Conservation (phyloP, 2,329 filamentous ascomycete species). For the Monilinia laxa region DNA sequence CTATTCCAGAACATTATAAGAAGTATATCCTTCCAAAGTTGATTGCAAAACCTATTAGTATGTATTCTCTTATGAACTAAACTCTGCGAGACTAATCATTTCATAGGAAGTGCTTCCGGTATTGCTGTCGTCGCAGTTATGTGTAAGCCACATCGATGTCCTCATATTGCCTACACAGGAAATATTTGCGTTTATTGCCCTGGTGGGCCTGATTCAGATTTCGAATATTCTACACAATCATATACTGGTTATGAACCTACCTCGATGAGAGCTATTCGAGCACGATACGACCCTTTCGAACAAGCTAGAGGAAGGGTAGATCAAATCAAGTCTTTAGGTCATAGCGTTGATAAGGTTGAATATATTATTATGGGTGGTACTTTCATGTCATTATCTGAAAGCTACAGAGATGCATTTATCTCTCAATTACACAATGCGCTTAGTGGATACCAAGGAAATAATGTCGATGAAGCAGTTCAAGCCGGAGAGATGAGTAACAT, state of each 20-base stretch:
- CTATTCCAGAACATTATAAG: conserved; percentile 99
- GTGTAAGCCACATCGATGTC: conserved; percentile 98
- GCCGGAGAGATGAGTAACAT: conserved; percentile 95
- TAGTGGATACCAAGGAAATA: conserved; percentile 89
- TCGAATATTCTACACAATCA: conserved; percentile 98
- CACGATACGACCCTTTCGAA: conserved; percentile 96
- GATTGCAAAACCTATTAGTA: conserved; percentile 93
- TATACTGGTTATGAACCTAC: conserved; percentile 99
- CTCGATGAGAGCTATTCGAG: conserved; percentile 96
- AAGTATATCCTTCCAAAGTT: conserved; percentile 97
- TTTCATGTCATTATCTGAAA: conserved; percentile 92
- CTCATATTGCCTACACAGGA: conserved; percentile 96
- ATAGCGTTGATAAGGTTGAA: conserved; percentile 98
- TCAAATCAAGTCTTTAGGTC: conserved; percentile 91
- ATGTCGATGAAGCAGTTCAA: conserved; percentile 92
- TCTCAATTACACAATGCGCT: conserved; percentile 95
- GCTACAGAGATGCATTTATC: conserved; percentile 91
- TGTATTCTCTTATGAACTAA: conserved; percentile 37
- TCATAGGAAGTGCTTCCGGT: conserved; percentile 82
- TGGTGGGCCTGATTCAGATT: conserved; percentile 95
- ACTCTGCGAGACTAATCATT: conserved; percentile 24
- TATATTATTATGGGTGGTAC: conserved; percentile 99
- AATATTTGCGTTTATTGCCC: conserved; percentile 99
- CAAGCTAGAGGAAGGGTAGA: conserved; percentile 94
- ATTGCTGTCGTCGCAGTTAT: conserved; percentile 99